Base-by-base conservation (phyloP, 441 rosid genomes). In the Omphalea diandra region DNA sequence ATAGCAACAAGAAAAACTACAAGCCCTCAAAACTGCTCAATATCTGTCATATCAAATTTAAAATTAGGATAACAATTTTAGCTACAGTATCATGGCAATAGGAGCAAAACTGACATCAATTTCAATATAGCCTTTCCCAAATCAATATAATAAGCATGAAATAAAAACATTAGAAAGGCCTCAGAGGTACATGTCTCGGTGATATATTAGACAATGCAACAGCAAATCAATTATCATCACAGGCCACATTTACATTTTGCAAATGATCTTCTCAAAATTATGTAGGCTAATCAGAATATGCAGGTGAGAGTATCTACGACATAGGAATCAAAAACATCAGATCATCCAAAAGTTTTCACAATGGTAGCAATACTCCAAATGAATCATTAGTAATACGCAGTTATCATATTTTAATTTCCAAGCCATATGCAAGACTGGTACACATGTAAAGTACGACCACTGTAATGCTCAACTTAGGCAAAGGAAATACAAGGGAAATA, bases 191-290 rank as follows among this genome's bases (percentile, higher is more conserved):
- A 35, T 4, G 29, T 24, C 46, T 61, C 29, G 1, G 65, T 61
- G 47, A 12, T 38, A 31, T 10, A 20, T 61, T 11, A 61, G 65
- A 59, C 44, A 36, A 59, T 59, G 27, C 2, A 29, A 61, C 65
- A 61, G 31, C 52, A 27, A 44, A 63, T 47, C 27, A 17, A n/a
- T 63, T 17, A 27, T 29, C 53, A 63, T 63, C 55, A n/a, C 8
- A 63, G 54, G 54, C 15, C 68, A 46, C 40, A 29, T 46, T 7
- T 29, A 17, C 54, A 64, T 46, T 29, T 47, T 27, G 11, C 67
- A 27, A 63, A 44, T 31, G 24, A 15, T 35, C 9, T 29, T 11
- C 36, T 31, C 27, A 27, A 15, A 29, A 4, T 27, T 7, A 63
- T 18, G 1, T 14, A 17, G 0, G 7, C 3, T 5, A 3, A 17